A percentile compares a stretch with the other conserved stretches of the same genome.
Evolutionary conservation across 1,139 yeast genomes (phyloP).

Genomic region (Hemisphaericaspora xylofermentans): DNA sequence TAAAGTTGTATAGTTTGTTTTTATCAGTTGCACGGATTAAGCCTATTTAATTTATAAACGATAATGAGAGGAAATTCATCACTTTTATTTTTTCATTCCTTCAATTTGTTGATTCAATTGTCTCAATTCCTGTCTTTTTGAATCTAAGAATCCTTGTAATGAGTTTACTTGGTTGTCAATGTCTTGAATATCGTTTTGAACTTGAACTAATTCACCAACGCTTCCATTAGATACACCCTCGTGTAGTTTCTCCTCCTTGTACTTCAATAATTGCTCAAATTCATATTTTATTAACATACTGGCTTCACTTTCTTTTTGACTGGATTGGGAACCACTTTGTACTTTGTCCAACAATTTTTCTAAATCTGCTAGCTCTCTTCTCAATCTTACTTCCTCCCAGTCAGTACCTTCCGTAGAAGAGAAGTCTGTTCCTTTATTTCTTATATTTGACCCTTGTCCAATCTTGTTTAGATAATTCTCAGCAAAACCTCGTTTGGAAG

Average conservation of each 20-base stretch:
- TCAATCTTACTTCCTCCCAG: conserved; percentile 86
- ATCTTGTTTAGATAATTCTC: conserved; percentile 39
- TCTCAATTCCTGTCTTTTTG: conserved; percentile 52
- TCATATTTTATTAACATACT: conserved; percentile 56
- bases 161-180: conserved; percentile 65
- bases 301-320: conserved; percentile 29
- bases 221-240: conserved; percentile 10
- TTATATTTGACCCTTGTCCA: conserved; percentile 50
- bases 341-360: conserved; percentile 63
- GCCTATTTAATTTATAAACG: conserved; percentile 1
- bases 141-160: conserved; percentile 54
- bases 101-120: conserved; percentile 45
- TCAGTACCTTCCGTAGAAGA: conserved; percentile 71
- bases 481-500: conserved; percentile 34
- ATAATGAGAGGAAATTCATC: neutral
- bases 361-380: conserved; percentile 73
- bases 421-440: conserved; percentile 70
- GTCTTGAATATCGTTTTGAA: conserved; percentile 59
- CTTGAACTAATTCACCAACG: conserved; percentile 32
- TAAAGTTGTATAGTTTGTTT: conserved; percentile 1
- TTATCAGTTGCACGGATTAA: conserved; percentile 1
- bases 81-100: conserved; percentile 16
- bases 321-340: conserved; percentile 46
- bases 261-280: conserved; percentile 75
- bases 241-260: conserved; percentile 49